Evolutionary conservation across 257 asterid genomes (phyloP), one percentile per base, ranked within the genome.

Genomic region (Schizonepeta tenuifolia): DNA sequence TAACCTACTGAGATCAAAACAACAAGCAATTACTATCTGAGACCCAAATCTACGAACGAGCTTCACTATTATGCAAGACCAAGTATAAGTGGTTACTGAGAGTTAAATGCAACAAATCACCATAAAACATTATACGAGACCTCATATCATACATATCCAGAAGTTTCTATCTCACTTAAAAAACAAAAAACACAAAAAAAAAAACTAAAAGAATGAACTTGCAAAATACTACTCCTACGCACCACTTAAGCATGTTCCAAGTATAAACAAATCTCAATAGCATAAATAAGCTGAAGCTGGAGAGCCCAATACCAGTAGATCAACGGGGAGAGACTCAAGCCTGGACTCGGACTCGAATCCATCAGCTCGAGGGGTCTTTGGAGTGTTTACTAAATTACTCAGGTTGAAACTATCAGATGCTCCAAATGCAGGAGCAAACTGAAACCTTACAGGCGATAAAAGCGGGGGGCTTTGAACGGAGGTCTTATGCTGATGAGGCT

Each of bases 241-340:
- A 63, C 28, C 20, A 40, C 13, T 17, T 9, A 17, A 28, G 22
- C 5, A 40, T 9, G 12, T 0, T 2, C 26, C 10, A 7, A 44
- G 53, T 41, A 28, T 11, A 43, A 20, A 46, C 13, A 65, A 41
- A 53, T 41, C 54, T 55, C 17, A 62, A 67, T 15, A 43, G 18
- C 63, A 65, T 38, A 26, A 41, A 72, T 65, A 44, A 65, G 68
- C 49, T 44, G 44, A 56, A 72, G 57, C 60, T 17, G 26, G 28
- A 56, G 53, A 77, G 72, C 14, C 65, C n/a, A 20, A 47, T 91
- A 94, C 99, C 98, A 94, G 91, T 58, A 94, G 74, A 83, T 94
- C 98, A 82, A 69, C 43, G 3, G 96, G 99, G 71, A 94, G 97
- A 46, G 97, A 86, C 81, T 91, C 98, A 0, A 94, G 92, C 82